Base-by-base conservation (phyloP, 805 yeast species). In the Torulaspora gathmanii region DNA sequence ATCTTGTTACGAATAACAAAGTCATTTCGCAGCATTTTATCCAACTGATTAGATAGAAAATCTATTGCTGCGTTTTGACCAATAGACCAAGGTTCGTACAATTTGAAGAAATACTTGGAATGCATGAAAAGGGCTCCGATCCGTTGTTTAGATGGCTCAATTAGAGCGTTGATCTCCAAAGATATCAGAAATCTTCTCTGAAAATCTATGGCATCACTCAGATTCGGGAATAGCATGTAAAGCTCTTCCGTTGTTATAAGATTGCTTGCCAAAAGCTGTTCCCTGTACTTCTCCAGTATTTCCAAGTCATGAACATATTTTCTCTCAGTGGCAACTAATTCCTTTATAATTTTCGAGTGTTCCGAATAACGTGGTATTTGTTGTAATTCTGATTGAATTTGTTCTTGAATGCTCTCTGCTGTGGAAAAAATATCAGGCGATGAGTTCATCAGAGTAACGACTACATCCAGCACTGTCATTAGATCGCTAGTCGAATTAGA, bases 61-160 rank as follows among this genome's bases (percentile, higher is more conserved):
- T 87, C 95, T 34, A 87, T 77, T 1, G 98, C 96, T 3, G 87
- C 80, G 54, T 80, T 79, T 65, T 88, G 97, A 47, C 91, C 91
- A 44, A 89, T 74, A 20, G 97, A 86, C 91, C 96, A 93, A 6
- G 95, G 89, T 64, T 89, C 96, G 66, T 93, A 93, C 8, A 87
- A 79, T 51, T 80, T 82, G 69, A 93, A 93, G 22, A 89, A 91
- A 29, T 81, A 79, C 27, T 90, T 86, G 9, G 93, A 86, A 64
- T 84, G 95, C 49, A 86, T 73, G 63, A 93, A 91, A 1, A 90
- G 75, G 1, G 95, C 84, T 2, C 98, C 99, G 37, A 91, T 79
- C 50, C 96, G 74, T 65, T 90, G 96, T 57, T 79, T 79, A 46
- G 78, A 77, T 22, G 80, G 75, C 2, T 90, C 86, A 2, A 84